phyloP scores from a whole-genome alignment of 73 alveolate species.

The Paramecium sonneborni region DNA sequence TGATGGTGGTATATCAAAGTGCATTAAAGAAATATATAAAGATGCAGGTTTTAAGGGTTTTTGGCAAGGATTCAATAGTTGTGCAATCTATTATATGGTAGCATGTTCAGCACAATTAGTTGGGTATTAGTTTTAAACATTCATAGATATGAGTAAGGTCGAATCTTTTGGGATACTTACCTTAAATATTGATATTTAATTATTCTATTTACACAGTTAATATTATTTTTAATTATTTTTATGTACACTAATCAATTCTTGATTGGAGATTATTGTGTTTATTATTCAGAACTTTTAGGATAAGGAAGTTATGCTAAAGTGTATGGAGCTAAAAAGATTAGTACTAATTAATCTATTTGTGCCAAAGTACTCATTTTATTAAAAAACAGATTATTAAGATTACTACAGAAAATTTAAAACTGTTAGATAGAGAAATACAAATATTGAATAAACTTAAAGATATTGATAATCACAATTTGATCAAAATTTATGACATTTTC shows the following conservation, averaged over 20 bases:
- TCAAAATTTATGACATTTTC: background rate
- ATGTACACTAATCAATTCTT: background rate
- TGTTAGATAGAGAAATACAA: background rate
- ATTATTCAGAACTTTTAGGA: background rate
- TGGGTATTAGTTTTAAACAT: background rate
- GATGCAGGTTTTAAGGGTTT: background rate
- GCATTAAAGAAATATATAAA: background rate
- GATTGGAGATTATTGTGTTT: background rate
- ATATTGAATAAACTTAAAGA: background rate
- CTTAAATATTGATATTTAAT: background rate
- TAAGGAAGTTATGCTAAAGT: background rate
- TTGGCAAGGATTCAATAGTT: slow-evolving; percentile 32
- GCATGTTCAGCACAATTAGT: slow-evolving; percentile 36
- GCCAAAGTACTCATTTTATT: background rate
- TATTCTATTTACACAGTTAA: background rate
- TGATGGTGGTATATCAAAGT: slow-evolving; percentile 9
- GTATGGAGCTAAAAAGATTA: background rate
- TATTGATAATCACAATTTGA: background rate
- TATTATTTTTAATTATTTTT: background rate
- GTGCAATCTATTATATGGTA: slow-evolving; percentile 22
- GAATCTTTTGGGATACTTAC: background rate
- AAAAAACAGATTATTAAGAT: background rate
- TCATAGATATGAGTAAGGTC: background rate
- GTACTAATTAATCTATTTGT: background rate
- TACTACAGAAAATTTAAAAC: background rate